These are phyloP conservation scores for Colletotrichum brevisporum DNA, from an alignment of 2,329 filamentous ascomycete species.

Conservation along the genomic window DNA sequence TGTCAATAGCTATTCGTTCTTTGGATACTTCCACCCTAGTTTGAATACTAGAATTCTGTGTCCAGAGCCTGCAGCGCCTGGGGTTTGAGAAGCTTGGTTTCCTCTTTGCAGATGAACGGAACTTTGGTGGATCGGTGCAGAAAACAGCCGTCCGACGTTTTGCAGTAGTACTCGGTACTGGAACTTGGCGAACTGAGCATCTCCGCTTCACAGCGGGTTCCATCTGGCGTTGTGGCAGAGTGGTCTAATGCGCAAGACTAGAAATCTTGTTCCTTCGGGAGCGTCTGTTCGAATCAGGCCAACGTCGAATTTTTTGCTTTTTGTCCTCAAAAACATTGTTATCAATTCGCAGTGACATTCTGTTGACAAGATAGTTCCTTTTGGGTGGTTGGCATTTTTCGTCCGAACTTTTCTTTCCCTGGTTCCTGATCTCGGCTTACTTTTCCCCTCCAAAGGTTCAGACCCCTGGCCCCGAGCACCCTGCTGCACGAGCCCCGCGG, in stretches of 20 bases:
- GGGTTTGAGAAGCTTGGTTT: too few species aligned
- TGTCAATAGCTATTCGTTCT: too few species aligned
- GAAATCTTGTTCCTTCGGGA: slow-evolving; percentile 41
- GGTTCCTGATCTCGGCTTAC: not conserved
- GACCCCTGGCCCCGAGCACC: not conserved
- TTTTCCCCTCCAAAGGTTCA: not conserved
- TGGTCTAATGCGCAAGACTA: slow-evolving; percentile 41
- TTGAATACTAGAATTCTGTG: too few species aligned
- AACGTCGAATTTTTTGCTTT: slow-evolving; percentile 26
- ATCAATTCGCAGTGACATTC: too few species aligned
- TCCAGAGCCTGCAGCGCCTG: too few species aligned
- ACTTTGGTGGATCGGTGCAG: too few species aligned
- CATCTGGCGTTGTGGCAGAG: slow-evolving; percentile 38
- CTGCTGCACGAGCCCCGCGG: not conserved
- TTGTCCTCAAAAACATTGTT: not conserved
- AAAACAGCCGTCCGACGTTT: too few species aligned
- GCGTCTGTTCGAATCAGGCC: slow-evolving; percentile 41
- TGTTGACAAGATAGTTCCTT: too few species aligned
- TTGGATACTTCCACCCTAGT: too few species aligned
- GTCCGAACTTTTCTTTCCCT: not conserved
- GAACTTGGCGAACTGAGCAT: fast-evolving
- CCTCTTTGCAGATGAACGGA: too few species aligned
- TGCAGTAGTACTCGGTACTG: not conserved
- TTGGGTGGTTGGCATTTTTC: not conserved
- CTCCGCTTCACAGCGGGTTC: slow-evolving; percentile 1